Conservation (phyloP, 169 alveolate species). For the Plasmodium chabaudi region DNA sequence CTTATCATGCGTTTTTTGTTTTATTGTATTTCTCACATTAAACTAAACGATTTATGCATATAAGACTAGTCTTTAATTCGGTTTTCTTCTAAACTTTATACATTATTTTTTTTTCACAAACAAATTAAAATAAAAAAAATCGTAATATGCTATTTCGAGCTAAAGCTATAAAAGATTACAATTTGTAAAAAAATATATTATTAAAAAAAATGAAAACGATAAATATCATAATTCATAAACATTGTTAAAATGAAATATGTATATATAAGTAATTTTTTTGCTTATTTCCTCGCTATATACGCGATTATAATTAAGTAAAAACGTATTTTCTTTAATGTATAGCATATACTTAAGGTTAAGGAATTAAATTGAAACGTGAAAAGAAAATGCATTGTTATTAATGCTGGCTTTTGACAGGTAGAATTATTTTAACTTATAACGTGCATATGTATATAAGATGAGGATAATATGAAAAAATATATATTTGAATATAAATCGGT, state of each 20-base stretch:
- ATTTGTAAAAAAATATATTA: too few species aligned
- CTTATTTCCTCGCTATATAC: neutral
- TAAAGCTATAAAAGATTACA: too few species aligned
- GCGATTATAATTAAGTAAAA: neutral
- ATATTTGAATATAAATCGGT: neutral
- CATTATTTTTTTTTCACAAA: too few species aligned
- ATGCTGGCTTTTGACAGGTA: conserved; percentile 22
- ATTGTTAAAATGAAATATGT: neutral
- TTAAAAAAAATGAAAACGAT: neutral
- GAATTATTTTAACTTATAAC: conserved; percentile 15
- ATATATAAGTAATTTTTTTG: neutral
- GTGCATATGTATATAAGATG: neutral
- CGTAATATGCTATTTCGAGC: too few species aligned
- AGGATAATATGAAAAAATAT: conserved; percentile 2
- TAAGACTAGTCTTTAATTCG: too few species aligned
- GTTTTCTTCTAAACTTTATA: too few species aligned
- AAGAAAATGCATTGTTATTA: neutral
- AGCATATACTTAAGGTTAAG: neutral
- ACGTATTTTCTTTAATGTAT: neutral
- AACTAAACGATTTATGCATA: too few species aligned
- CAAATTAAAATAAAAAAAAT: too few species aligned
- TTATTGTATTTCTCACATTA: too few species aligned
- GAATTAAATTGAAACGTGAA: neutral
- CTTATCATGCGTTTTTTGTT: too few species aligned
- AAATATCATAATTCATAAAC: neutral